A percentile compares a stretch with the other conserved stretches of the same genome.
These are phyloP conservation scores for Linum tenue DNA, from an alignment of 345 rosid species.

Conservation along the genomic window DNA sequence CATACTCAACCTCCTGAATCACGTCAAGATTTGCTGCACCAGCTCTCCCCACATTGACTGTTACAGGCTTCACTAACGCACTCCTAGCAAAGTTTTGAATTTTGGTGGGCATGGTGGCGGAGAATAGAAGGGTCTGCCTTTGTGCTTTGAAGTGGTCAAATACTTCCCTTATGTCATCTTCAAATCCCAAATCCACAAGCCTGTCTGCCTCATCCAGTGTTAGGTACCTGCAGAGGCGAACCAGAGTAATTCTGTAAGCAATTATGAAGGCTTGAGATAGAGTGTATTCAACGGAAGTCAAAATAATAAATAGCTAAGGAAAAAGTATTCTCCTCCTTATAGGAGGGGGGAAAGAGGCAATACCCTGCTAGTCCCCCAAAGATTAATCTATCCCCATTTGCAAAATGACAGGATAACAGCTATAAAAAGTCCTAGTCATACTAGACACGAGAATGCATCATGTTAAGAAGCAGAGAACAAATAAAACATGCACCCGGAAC, in stretches of 20 bases:
- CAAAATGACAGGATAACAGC: too few relatives aligned
- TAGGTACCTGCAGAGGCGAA: conserved; percentile 54
- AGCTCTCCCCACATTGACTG: conserved; percentile 85
- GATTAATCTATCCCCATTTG: too few relatives aligned
- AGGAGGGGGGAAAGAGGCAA: too few relatives aligned
- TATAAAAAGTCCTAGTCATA: too few relatives aligned
- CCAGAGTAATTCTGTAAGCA: neutral
- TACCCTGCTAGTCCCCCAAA: too few relatives aligned
- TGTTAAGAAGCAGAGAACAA: too few relatives aligned
- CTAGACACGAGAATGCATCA: too few relatives aligned
- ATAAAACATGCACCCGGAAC: too few relatives aligned
- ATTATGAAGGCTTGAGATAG: too few relatives aligned
- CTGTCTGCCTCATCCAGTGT: conserved; percentile 95
- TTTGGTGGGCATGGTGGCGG: conserved; percentile 94
- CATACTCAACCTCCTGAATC: conserved; percentile 92
- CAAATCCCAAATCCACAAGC: conserved; percentile 90
- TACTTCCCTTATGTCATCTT: conserved; percentile 94
- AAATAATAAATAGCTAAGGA: too few relatives aligned
- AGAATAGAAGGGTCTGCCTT: conserved; percentile 80
- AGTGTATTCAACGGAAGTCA: too few relatives aligned
- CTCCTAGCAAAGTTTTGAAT: conserved; percentile 86
- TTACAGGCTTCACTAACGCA: conserved; percentile 80
- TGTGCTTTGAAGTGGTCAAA: conserved; percentile 91
- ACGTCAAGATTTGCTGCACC: conserved; percentile 98
- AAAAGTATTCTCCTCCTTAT: too few relatives aligned